Evolutionary conservation across 352 stramenopile genomes (phyloP).

Genomic region (Phytophthora fragariaefolia): DNA sequence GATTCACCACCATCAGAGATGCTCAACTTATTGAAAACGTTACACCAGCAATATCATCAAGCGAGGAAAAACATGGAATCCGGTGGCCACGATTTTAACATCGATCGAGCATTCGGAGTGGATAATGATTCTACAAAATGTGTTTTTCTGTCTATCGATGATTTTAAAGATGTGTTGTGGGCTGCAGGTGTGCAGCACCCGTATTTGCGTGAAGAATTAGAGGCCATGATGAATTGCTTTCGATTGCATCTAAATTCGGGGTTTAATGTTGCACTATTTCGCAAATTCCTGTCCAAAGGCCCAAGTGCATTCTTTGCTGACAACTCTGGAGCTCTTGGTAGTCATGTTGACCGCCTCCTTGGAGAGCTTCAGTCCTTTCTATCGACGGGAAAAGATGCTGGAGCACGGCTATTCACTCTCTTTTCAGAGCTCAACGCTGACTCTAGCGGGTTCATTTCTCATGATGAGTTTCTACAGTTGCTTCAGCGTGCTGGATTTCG

Average conservation of each 20-base stretch:
- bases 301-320: conserved; percentile 54
- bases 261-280: conserved; percentile 66
- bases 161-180: conserved; percentile 83
- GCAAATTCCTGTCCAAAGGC: conserved; percentile 57
- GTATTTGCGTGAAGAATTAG: conserved; percentile 73
- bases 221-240: conserved; percentile 67
- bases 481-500: conserved; percentile 66
- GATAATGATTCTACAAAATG: conserved; percentile 43
- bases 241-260: conserved; percentile 40
- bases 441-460: conserved; percentile 59
- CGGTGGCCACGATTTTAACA: conserved; percentile 47
- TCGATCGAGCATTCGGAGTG: conserved; percentile 56
- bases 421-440: conserved; percentile 69
- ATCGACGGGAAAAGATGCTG: conserved; percentile 61
- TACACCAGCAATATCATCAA: conserved; percentile 51
- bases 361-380: conserved; percentile 65
- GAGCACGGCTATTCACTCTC: conserved; percentile 46
- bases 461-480: conserved; percentile 71
- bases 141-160: conserved; percentile 55
- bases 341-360: conserved; percentile 62
- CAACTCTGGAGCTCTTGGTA: conserved; percentile 51
- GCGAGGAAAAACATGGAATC: conserved; percentile 31
- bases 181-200: conserved; percentile 61
- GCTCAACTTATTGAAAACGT: conserved; percentile 54
- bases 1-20: conserved; percentile 50